Percentiles rank a stretch among this genome's conserved stretches.
Conservation (phyloP, 2,329 filamentous ascomycete genomes). For the Beauveria caledonica region DNA sequence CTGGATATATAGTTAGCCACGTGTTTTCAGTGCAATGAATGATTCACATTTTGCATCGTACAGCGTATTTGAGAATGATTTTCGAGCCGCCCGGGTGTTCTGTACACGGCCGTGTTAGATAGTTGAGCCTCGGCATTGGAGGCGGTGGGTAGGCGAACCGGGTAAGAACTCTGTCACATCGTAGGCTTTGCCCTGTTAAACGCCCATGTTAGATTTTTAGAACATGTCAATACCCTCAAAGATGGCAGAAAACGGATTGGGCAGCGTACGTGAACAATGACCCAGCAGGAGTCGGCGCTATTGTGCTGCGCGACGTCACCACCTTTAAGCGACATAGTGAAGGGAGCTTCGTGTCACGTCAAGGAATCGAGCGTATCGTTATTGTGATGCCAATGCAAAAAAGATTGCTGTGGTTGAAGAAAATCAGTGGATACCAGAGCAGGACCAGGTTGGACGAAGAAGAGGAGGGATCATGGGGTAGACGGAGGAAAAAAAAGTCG, state of each 20-base stretch:
- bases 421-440: too few relatives aligned
- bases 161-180: constrained; percentile 87
- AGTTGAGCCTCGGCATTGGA: neutral
- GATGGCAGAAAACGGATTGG: neutral
- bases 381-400: neutral
- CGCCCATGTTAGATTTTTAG: neutral
- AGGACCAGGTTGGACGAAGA: neutral
- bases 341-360: neutral
- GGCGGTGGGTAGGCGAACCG: constrained; percentile 34
- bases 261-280: constrained; percentile 65
- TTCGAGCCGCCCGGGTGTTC: constrained; percentile 85
- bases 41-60: constrained; percentile 23
- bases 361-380: neutral
- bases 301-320: constrained; percentile 61
- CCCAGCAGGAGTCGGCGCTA: constrained; percentile 79
- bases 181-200: constrained; percentile 63
- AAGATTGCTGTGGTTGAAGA: neutral
- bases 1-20: constrained; percentile 20
- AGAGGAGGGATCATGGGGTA: neutral
- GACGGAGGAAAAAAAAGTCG: neutral
- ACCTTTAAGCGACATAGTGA: constrained; percentile 39
- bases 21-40: too few relatives aligned
- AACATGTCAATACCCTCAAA: too few relatives aligned
- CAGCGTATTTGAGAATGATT: constrained; percentile 93
- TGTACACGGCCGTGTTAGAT: constrained; percentile 19